Base-by-base conservation (phyloP, 1,284 basidiomycete species). In the Ustilago hordei region DNA sequence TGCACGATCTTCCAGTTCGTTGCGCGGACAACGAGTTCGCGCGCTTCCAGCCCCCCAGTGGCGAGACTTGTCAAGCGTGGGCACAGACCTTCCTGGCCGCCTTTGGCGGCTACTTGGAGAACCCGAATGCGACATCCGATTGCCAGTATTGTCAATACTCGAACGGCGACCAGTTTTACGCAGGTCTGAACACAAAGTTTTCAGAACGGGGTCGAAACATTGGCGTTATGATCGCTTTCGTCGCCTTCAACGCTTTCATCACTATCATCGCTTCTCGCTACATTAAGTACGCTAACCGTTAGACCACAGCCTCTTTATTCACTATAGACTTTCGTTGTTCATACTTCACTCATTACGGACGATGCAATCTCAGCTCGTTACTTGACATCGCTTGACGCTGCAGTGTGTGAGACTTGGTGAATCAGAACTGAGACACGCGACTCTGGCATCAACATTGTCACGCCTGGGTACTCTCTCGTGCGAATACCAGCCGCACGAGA, bases 81-180 rank as follows among this genome's bases (percentile, higher is more conserved):
- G 59, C 64, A 1, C 45, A 54, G 7, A 32, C 62, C 0, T 79
- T 75, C 53, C 12, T 79, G 83, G 90, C 92, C 8, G 80, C 87
- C 87, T 5, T 89, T 90, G 75, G 91, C 91, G 95, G 93, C 0
- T 96, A 97, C 87, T 86, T 96, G 38, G 88, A 92, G 73, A 92
- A 95, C 85, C 89, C 90, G 0, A 87, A 88, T 61, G 92, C 89
- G 8, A 91, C 90, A 0, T 64, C 83, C 1, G 57, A 82, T 8
- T 94, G 93, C 84, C 88, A 88, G 9, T 94, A 93, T 83, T 94
- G 93, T 81, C 90, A 91, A 81, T 93, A 90, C 83, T 69, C 63
- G 56, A 87, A 84, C 82, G 93, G 92, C 4, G 91, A 94, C 78
- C 88, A 94, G 74, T 94, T 92, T 87, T 91, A 89, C 82, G 78